Base-by-base conservation (phyloP, 805 yeast species). In the Starmerella ratchasimensis region DNA sequence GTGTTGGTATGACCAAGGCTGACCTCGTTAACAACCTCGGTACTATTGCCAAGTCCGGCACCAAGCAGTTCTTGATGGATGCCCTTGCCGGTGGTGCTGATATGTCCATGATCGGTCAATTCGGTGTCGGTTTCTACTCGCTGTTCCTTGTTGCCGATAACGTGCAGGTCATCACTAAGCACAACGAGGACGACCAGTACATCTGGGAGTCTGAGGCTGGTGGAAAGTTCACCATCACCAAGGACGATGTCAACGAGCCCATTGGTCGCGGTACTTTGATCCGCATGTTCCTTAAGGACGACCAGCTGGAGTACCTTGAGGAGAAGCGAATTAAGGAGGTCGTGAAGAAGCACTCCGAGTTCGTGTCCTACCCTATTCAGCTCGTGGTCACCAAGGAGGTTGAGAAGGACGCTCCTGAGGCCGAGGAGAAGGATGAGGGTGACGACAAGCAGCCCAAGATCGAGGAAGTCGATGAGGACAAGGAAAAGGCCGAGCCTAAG, bases 121-220 rank as follows among this genome's bases (percentile, higher is more conserved):
- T 90, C 72, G 99, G 99, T 84, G 98, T 90, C 56, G 99, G 99
- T 77, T 90, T 90, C 88, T 90, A 90, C 79, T 90, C 99, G 39
- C 72, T 88, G 53, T 90, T 90, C 81, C 75, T 90, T 71, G 98
- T 90, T 61, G 97, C 98, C 56, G 99, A 90, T 71, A 82, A 75
- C 55, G 98, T 90, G 49, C 95, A 90, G 71, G 99, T 90, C 55
- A 82, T 90, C 62, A 82, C 98, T 45, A 90, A 90, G 74, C 79
- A 84, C 75, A 90, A 90, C 62, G 99, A 90, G 58, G 99, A 90
- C 63, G 97, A 90, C 64, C 99, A 90, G 72, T 90, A 90, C 77
- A 70, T 90, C 57, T 90, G 99, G 99, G 98, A 90, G 72, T 90
- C 98, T 36, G 86, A 90, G 58, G 99, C 99, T 50, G 99, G 98